Evolutionary conservation across 208 protist genomes (phyloP).

Genomic region (Crithidia bombi): DNA sequence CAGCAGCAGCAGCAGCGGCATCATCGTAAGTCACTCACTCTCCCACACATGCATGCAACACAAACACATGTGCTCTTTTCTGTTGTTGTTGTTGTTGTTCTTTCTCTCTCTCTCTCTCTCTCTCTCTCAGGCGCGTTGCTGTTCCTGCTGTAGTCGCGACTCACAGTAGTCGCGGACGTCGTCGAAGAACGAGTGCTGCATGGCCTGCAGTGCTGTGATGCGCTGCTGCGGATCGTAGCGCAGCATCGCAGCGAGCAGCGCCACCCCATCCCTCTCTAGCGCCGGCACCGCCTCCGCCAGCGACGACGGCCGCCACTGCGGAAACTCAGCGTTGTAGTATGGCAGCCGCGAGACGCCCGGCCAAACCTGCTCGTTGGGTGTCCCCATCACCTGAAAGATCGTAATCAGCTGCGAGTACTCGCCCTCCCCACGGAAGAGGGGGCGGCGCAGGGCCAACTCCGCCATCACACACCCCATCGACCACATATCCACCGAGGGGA

Average conservation of each 20-base stretch:
- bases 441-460: constrained; percentile 90
- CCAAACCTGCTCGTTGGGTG: constrained; percentile 88
- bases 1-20: neutral
- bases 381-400: constrained; percentile 94
- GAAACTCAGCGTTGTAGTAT: constrained; percentile 77
- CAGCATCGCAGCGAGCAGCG: constrained; percentile 71
- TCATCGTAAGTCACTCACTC: neutral
- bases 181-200: constrained; percentile 87
- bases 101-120: neutral
- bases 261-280: constrained; percentile 63
- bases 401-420: constrained; percentile 91
- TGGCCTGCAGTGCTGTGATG: constrained; percentile 70
- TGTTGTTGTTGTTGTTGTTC: neutral
- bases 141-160: constrained; percentile 33
- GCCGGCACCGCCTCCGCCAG: constrained; percentile 54
- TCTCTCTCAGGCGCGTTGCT: too few relatives aligned
- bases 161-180: constrained; percentile 66
- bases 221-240: constrained; percentile 66
- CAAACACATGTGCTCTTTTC: neutral
- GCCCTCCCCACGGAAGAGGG: constrained; percentile 86
- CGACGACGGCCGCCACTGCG: constrained; percentile 47
- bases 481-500: constrained; percentile 93
- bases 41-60: neutral
- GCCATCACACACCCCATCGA: constrained; percentile 94
- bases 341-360: constrained; percentile 70